Evolutionary conservation across 1,139 yeast species (phyloP), one percentile per base, ranked within the genome.

Genomic region (Ogataea hybrid): DNA sequence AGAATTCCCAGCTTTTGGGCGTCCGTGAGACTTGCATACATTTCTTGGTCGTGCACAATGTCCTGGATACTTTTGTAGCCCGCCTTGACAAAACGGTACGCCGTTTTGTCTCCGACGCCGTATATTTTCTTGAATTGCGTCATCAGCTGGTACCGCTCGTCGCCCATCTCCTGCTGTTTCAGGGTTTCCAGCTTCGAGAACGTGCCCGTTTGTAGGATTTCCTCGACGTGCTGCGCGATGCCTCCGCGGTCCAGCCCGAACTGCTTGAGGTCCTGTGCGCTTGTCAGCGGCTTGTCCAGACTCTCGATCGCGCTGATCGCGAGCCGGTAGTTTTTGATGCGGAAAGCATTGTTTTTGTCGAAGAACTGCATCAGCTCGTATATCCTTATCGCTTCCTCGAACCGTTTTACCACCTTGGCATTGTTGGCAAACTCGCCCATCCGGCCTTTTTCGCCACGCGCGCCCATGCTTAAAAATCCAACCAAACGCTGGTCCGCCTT

Each of bases 141-240:
- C 17, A 73, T 43, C 5, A 59, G 51, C n/a, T 50, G 42, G n/a
- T 55, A 52, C 12, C 54, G 49, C 8, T 63, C 62, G 31, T 65
- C 62, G 1, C 52, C 43, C 32, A 54, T 40, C 2, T 64, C 40
- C 12, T 51, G 56, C 11, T 36, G 28, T 27, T 44, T 41, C 18
- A 52, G 29, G 8, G 40, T 11, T 10, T 68, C 66, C 6, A 75
- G 58, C 11, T 70, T 70, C 14, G 63, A 53, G 23, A 76, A 57
- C 1, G 54, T 56, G 9, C 76, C 75, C 0, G 75, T 69, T 10
- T 61, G 53, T 11, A 66, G 56, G 8, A 77, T 69, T 46, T 72
- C 77, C 40, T 71, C 78, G 16, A 79, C 68, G 52, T 78, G 76
- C 7, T 52, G 54, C 0, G 78, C 76, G 35, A 78, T 67, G 10